These are phyloP conservation scores for Lactarius hengduanensis DNA, from an alignment of 768 basidiomycete genomes.

Conservation along the genomic window DNA sequence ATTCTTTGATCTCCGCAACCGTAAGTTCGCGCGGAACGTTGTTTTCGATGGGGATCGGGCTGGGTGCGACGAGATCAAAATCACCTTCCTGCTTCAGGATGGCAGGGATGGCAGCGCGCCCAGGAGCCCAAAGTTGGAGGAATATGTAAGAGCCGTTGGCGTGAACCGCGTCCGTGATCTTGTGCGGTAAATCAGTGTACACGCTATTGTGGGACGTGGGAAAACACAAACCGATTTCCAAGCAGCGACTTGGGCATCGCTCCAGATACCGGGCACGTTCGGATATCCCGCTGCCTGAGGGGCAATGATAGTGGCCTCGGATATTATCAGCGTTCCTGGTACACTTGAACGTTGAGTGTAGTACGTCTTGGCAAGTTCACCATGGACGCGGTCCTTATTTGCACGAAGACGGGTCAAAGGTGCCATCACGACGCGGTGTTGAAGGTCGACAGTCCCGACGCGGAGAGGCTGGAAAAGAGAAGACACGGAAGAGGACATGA, in stretches of 20 bases:
- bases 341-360: conserved; percentile 47
- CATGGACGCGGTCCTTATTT: conserved; percentile 37
- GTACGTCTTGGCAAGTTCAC: conserved; percentile 43
- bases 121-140: conserved; percentile 59
- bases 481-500: conserved; percentile 10
- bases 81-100: conserved; percentile 40
- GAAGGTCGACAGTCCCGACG: conserved; percentile 43
- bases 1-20: conserved; percentile 31
- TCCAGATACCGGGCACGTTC: conserved; percentile 64
- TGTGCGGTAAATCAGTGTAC: conserved; percentile 27
- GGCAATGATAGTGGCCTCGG: conserved; percentile 57
- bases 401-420: conserved; percentile 52
- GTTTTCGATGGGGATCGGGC: conserved; percentile 40
- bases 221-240: conserved; percentile 46
- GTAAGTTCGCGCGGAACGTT: conserved; percentile 32
- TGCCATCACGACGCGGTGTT: conserved; percentile 54
- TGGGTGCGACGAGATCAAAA: conserved; percentile 29
- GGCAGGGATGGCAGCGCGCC: conserved; percentile 40
- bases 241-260: conserved; percentile 48
- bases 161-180: conserved; percentile 58
- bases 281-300: conserved; percentile 47
- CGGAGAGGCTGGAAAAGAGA: conserved; percentile 47
- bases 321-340: conserved; percentile 54
- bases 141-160: conserved; percentile 51
- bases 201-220: too few species aligned